phyloP scores from a whole-genome alignment of 495 filamentous ascomycete species.

The Chaetomidium leptoderma region DNA sequence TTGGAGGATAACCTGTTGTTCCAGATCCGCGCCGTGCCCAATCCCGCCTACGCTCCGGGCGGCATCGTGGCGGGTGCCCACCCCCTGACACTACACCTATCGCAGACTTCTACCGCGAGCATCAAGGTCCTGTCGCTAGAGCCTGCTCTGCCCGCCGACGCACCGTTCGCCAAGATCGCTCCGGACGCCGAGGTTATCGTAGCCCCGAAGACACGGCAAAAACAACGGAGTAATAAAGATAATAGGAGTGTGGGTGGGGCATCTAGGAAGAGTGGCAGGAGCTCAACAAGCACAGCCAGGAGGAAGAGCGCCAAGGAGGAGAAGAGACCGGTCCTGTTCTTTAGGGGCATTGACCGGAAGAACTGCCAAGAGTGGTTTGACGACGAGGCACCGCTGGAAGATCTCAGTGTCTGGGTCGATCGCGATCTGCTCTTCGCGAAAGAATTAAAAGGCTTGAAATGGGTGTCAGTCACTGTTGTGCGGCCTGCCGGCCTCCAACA shows the following conservation, averaged over 20 bases:
- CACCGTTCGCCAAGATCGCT: conserved; percentile 83
- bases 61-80: conserved; percentile 52
- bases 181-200: conserved; percentile 95
- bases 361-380: conserved; percentile 71
- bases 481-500: conserved; percentile 74
- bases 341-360: conserved; percentile 70
- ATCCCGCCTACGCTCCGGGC: conserved; percentile 59
- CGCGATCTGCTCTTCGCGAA: conserved; percentile 63
- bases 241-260: conserved; percentile 67
- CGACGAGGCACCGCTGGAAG: conserved; percentile 50
- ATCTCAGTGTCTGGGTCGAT: conserved; percentile 79
- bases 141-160: conserved; percentile 62
- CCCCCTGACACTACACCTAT: conserved; percentile 86
- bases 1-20: conserved; percentile 88
- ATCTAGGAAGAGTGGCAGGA: conserved; percentile 69
- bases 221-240: conserved; percentile 47
- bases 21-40: conserved; percentile 89
- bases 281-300: conserved; percentile 61
- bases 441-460: conserved; percentile 66
- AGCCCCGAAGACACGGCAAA: conserved; percentile 70
- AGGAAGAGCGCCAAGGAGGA: conserved; percentile 58
- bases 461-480: conserved; percentile 70
- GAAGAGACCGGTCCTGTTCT: conserved; percentile 60
- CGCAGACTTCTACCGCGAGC: conserved; percentile 91
- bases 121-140: conserved; percentile 76